Evolutionary conservation across 805 yeast species (phyloP).

Genomic region (Komagataella populi): DNA sequence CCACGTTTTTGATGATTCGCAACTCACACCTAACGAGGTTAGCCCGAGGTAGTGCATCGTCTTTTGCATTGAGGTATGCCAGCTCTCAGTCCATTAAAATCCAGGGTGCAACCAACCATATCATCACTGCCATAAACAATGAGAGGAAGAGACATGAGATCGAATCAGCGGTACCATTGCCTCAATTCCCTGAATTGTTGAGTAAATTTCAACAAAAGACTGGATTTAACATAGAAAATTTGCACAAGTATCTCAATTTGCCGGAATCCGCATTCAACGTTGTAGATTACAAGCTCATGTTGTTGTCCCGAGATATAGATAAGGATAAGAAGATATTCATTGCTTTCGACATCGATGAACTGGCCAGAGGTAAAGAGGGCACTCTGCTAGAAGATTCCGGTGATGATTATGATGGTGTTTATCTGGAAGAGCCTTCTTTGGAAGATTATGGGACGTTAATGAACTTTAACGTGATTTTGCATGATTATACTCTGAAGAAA

Average conservation of each 20-base stretch:
- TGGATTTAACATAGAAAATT: background rate
- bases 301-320: slow-evolving; percentile 2
- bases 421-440: background rate
- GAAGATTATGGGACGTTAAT: slow-evolving; percentile 1
- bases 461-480: slow-evolving; percentile 5
- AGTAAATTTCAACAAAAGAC: background rate
- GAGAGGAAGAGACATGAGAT: background rate
- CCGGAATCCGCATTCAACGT: background rate
- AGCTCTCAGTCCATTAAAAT: background rate
- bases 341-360: slow-evolving; percentile 4
- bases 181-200: background rate
- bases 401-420: background rate
- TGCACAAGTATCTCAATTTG: background rate
- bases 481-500: slow-evolving; percentile 1
- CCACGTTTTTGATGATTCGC: background rate
- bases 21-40: background rate
- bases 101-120: background rate
- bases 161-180: background rate
- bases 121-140: background rate
- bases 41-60: background rate
- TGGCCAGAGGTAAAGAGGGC: background rate
- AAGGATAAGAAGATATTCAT: slow-evolving; percentile 1
- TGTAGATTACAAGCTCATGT: slow-evolving; percentile 4
- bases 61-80: background rate
- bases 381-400: slow-evolving; percentile 2